Evolutionary conservation across 768 basidiomycete species (phyloP).

Genomic region (Mycena amicta): DNA sequence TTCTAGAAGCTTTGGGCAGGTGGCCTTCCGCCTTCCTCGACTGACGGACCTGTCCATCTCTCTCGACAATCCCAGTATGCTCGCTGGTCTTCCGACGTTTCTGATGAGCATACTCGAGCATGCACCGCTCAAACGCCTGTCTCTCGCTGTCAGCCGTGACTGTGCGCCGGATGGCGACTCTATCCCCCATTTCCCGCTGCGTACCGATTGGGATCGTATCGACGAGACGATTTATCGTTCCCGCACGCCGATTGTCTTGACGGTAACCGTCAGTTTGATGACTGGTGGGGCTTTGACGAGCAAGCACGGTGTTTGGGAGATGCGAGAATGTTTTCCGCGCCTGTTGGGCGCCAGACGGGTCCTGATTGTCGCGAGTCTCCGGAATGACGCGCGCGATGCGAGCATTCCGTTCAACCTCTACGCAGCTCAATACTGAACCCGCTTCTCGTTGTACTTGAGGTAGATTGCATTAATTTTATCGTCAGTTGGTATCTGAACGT

Average conservation of each 20-base stretch:
- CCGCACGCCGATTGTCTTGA: background rate
- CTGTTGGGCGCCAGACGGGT: background rate
- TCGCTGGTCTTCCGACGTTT: background rate
- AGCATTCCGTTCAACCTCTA: no score
- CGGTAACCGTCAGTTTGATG: background rate
- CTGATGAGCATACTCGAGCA: background rate
- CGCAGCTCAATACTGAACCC: no score
- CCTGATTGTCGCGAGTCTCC: background rate
- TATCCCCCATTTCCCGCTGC: no score
- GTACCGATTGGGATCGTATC: no score
- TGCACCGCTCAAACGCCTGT: background rate
- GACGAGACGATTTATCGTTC: conserved; percentile 1
- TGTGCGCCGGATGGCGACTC: conserved; percentile 3
- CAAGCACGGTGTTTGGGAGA: background rate
- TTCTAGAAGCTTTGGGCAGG: background rate
- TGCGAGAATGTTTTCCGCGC: background rate
- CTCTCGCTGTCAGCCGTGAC: conserved; percentile 7
- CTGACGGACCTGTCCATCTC: conserved; percentile 2
- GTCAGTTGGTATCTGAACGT: no score
- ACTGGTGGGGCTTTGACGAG: background rate
- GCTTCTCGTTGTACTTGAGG: no score
- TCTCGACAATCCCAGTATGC: conserved; percentile 1
- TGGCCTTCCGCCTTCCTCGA: background rate
- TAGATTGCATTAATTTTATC: no score
- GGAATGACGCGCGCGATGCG: background rate